Base-by-base conservation (phyloP, 805 yeast genomes). In the Pichia scutulata region DNA sequence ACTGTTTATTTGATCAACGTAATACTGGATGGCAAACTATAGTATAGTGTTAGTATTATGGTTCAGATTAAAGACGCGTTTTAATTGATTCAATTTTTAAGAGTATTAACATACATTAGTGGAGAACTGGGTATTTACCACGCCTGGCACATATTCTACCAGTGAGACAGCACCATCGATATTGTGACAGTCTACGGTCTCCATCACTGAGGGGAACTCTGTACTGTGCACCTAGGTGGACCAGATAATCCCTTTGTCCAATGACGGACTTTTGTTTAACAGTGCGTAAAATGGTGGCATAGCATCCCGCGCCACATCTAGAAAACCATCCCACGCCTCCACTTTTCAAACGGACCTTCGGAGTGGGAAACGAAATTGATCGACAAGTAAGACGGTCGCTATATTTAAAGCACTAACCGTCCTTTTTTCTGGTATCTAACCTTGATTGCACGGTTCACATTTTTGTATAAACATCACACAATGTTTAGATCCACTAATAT, bases 11-110 rank as follows among this genome's bases (percentile, higher is more conserved):
- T 45, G 44, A 8, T 18, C 24, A 24, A 57, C 46, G 25, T 60
- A 63, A 30, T 55, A 58, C 16, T 42, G 45, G 7, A 60, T 54
- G 2, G 50, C 52, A 42, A 60, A 50, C 62, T 61, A n/a, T 19
- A 18, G 16, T 10, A 13, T 25, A 30, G 16, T 25, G 24, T 41
- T 16, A 25, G 37, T 43, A 25, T 37, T 25, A n/a, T n/a, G n/a
- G n/a, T 24, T 16, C 19, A 14, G 13, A 14, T 13, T 30, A 13
- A n/a, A 9, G 36, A 14, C 28, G 28, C 28, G 28, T 26, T 26
- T 26, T 9, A 8, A 9, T 3, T 26, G 12, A 26, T 26, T 9
- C 12, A 26, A 26, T 26, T 26, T 7, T 13, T 26, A 9, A 26
- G 12, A 13, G 12, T 4, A 30, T 3, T 30, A 12, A 33, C 37